A percentile compares a stretch with the other conserved stretches of the same genome.
These are phyloP conservation scores for Leucoagaricus sp. DNA, from an alignment of 1,284 basidiomycete species.

Conservation along the genomic window DNA sequence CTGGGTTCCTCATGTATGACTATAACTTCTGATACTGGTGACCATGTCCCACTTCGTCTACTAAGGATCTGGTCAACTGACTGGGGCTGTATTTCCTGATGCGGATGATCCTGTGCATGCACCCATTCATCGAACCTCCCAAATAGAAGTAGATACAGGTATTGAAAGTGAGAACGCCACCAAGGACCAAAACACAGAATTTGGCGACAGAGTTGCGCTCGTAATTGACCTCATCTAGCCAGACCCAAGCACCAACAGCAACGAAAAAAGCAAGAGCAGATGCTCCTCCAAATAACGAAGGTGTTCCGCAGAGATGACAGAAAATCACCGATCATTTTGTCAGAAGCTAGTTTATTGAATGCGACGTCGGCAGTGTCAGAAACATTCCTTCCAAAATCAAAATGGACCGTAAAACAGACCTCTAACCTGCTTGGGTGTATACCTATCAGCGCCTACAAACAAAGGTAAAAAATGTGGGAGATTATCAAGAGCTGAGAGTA, in stretches of 20 bases:
- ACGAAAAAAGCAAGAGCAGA: slow-evolving; percentile 15
- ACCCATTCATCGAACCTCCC: slow-evolving; percentile 11
- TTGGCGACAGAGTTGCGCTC: slow-evolving; percentile 5
- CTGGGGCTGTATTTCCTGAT: not conserved
- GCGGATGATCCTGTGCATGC: not conserved
- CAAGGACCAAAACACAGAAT: slow-evolving; percentile 1
- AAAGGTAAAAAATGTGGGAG: slow-evolving; percentile 13
- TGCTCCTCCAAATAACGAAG: slow-evolving; percentile 16
- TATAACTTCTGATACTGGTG: slow-evolving; percentile 3
- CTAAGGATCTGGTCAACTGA: not conserved
- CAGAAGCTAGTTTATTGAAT: slow-evolving; percentile 5
- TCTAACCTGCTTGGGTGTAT: slow-evolving; percentile 14
- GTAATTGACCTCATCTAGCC: slow-evolving; percentile 9
- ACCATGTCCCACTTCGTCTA: not conserved
- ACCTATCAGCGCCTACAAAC: slow-evolving; percentile 12
- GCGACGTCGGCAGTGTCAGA: not conserved
- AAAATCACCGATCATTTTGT: slow-evolving; percentile 7
- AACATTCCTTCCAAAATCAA: not conserved
- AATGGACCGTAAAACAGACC: not conserved
- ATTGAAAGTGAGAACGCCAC: slow-evolving; percentile 1
- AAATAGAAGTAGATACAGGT: slow-evolving; percentile 14
- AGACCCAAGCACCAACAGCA: slow-evolving; percentile 16
- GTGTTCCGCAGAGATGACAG: slow-evolving; percentile 16
- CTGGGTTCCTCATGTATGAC: not conserved
- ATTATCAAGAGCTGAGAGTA: slow-evolving; percentile 7